Evolutionary conservation across 2,329 filamentous ascomycete genomes (phyloP).

Genomic region (Cladorrhinum sp.): DNA sequence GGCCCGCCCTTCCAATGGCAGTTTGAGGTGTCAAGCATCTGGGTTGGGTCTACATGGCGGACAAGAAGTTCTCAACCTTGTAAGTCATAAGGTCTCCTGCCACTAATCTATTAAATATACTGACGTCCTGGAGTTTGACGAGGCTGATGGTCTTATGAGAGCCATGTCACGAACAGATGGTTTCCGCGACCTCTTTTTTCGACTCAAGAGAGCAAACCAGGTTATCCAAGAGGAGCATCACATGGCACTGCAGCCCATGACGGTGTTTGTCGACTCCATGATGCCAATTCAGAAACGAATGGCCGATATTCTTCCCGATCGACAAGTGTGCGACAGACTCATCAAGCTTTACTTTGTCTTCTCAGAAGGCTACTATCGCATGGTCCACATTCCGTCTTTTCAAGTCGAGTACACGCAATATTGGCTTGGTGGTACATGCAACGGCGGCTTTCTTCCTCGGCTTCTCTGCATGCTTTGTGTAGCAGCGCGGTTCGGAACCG

Average conservation of each 20-base stretch:
- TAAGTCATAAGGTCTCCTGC: constrained; percentile 28
- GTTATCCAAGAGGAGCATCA: constrained; percentile 47
- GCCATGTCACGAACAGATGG: constrained; percentile 40
- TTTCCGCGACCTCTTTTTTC: constrained; percentile 42
- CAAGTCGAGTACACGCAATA: constrained; percentile 49
- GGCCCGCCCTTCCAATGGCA: constrained; percentile 49
- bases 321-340: constrained; percentile 49
- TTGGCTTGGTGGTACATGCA: constrained; percentile 47
- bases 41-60: constrained; percentile 54
- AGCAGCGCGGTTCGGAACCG: constrained; percentile 51
- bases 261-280: constrained; percentile 58
- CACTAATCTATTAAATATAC: background rate
- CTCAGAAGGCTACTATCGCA: constrained; percentile 52
- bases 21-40: constrained; percentile 41
- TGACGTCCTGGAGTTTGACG: constrained; percentile 44
- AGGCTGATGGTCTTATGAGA: constrained; percentile 51
- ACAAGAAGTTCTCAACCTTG: constrained; percentile 52
- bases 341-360: constrained; percentile 48
- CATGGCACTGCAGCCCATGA: constrained; percentile 48
- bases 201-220: constrained; percentile 47
- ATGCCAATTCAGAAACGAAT: constrained; percentile 57
- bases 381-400: constrained; percentile 53
- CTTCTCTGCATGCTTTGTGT: constrained; percentile 52
- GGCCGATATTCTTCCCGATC: constrained; percentile 53
- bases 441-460: constrained; percentile 52